Evolutionary conservation across 768 basidiomycete genomes (phyloP).

Genomic region (Tricholomella constricta): DNA sequence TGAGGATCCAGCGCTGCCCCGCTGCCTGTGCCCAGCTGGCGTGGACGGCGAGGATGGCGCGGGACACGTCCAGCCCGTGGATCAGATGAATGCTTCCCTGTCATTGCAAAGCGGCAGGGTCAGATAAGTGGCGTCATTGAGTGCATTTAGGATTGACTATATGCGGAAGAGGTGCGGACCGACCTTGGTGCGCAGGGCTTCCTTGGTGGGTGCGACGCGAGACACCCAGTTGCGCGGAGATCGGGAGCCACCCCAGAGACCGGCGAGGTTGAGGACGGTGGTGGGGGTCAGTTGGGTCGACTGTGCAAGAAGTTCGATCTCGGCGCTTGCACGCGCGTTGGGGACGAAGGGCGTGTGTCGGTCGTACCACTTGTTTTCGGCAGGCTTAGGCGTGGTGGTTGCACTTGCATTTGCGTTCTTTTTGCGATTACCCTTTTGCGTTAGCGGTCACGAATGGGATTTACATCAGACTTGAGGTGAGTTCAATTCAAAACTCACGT

Average conservation of each 20-base stretch:
- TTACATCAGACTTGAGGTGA: background rate
- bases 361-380: slow-evolving; percentile 46
- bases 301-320: slow-evolving; percentile 54
- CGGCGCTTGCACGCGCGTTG: slow-evolving; percentile 51
- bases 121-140: too few relatives aligned
- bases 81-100: slow-evolving; percentile 64
- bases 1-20: slow-evolving; percentile 59
- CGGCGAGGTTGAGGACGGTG: slow-evolving; percentile 62
- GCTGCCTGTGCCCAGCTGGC: slow-evolving; percentile 40
- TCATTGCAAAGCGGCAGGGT: too few relatives aligned
- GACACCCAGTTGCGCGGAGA: slow-evolving; percentile 51
- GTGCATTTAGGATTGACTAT: background rate
- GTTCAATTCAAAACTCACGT: slow-evolving; percentile 39
- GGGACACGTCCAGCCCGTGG: slow-evolving; percentile 61
- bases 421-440: slow-evolving; percentile 18
- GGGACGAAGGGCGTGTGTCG: slow-evolving; percentile 48
- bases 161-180: background rate
- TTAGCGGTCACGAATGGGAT: background rate
- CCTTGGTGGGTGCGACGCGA: slow-evolving; percentile 57
- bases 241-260: slow-evolving; percentile 62
- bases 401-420: background rate
- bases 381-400: slow-evolving; percentile 8
- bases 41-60: slow-evolving; percentile 61
- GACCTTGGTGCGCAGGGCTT: slow-evolving; percentile 51
- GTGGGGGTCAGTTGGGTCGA: slow-evolving; percentile 37